Evolutionary conservation across 148 eudicot genomes (phyloP), one percentile per base, ranked within the genome.

Genomic region (Rhododendron griersonianum): DNA sequence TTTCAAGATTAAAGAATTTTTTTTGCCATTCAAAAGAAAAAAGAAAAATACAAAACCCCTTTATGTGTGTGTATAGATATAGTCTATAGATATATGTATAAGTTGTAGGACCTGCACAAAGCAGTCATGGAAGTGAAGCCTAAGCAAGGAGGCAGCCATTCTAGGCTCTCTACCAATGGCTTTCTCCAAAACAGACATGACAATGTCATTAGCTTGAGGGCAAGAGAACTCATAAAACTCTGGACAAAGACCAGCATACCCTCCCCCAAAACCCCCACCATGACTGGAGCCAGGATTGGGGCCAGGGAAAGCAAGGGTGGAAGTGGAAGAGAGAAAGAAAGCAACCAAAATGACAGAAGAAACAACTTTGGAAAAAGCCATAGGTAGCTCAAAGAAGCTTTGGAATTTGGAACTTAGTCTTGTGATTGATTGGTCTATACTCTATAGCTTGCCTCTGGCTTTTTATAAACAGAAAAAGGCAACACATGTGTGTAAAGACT

Each of bases 101-200:
- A 82, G 6, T 18, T 2, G 48, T 18, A 81, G 69, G 81, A 95
- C 99, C 98, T 96, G 95, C 69, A 92, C 96, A 86, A 96, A 96
- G 91, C 98, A 94, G 83, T 95, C 99, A 82, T 96, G 99, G 63
- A 96, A 94, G 69, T 95, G 98, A 67, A 96, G 95, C 87, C 99
- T 88, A 13, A 95, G 95, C 88, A 96, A 90, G 82, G 98, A 93
- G 78, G 98, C 98, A 84, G 99, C 95, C 93, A 93, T 93, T 47
- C 98, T 92, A 65, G 99, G 92, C 65, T 96, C 94, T 74, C 88
- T 82, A 3, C 93, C 87, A 50, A 96, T 91, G 84, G 94, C 95
- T 41, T 89, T 85, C 59, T 91, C 89, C 35, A 96, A 84, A 84
- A 95, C 95, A 35, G 94, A 93, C 90, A 92, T 92, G 89, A 94